A percentile compares a stretch with the other conserved stretches of the same genome.
These are phyloP conservation scores for Trichosporon sp. DNA, from an alignment of 1,284 basidiomycete genomes.

Conservation along the genomic window DNA sequence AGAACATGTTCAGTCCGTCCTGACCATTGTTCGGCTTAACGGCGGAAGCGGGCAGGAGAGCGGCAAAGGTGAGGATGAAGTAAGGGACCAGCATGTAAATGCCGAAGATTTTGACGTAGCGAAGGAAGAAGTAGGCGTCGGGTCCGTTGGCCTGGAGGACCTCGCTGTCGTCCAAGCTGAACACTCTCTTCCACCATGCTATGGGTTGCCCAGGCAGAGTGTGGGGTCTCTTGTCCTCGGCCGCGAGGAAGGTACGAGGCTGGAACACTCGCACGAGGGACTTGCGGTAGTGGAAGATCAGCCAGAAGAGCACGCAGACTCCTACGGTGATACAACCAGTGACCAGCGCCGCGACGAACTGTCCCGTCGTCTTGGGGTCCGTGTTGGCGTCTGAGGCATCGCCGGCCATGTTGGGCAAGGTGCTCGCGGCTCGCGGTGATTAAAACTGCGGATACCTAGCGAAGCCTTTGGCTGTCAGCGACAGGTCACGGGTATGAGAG, in stretches of 20 bases:
- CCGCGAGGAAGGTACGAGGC: conserved; percentile 47
- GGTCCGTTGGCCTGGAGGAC: conserved; percentile 71
- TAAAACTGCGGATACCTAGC: background rate
- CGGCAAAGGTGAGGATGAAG: conserved; percentile 64
- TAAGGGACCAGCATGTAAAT: conserved; percentile 75
- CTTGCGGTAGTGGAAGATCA: conserved; percentile 44
- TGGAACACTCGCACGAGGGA: conserved; percentile 49
- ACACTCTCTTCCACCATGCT: conserved; percentile 48
- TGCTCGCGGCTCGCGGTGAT: background rate
- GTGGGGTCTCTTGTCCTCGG: conserved; percentile 38
- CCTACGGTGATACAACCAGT: conserved; percentile 49
- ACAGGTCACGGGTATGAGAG: background rate
- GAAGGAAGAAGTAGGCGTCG: conserved; percentile 92
- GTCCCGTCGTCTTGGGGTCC: conserved; percentile 37
- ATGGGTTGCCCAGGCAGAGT: conserved; percentile 38
- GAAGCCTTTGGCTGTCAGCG: background rate
- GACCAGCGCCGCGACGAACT: conserved; percentile 55
- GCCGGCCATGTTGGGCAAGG: conserved; percentile 12
- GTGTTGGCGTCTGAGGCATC: conserved; percentile 22
- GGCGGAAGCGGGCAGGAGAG: conserved; percentile 47
- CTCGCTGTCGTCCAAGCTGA: conserved; percentile 44
- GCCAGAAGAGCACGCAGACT: conserved; percentile 43
- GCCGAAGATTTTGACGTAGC: conserved; percentile 62
- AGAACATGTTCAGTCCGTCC: conserved; percentile 72
- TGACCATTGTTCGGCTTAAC: conserved; percentile 56